These are phyloP conservation scores for Sarocladium oryzae DNA, from an alignment of 2,329 filamentous ascomycete species.

Conservation along the genomic window DNA sequence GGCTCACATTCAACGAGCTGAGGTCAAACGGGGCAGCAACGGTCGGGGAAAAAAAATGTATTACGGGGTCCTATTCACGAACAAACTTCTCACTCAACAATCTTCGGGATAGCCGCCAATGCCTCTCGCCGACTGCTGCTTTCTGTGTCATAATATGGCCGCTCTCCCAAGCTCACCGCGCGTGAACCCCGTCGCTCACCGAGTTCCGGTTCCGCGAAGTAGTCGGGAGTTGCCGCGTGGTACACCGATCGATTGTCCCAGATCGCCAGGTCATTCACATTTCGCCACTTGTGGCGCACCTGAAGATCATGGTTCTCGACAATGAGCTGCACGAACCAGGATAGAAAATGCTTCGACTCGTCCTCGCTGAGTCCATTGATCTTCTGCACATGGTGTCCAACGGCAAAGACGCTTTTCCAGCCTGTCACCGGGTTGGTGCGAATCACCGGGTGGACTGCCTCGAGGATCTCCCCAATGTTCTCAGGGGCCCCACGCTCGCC, in stretches of 20 bases:
- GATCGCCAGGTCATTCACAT: slow-evolving; percentile 44
- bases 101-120: not conserved
- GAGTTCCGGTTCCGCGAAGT: slow-evolving; percentile 27
- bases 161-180: slow-evolving; percentile 47
- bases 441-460: slow-evolving; percentile 47
- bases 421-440: slow-evolving; percentile 53
- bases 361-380: slow-evolving; percentile 44
- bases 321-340: slow-evolving; percentile 45
- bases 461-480: slow-evolving; percentile 41
- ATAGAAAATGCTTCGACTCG: slow-evolving; percentile 41
- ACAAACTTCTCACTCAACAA: not conserved
- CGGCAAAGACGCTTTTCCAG: slow-evolving; percentile 49
- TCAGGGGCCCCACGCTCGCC: slow-evolving; percentile 40
- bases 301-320: slow-evolving; percentile 51
- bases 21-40: too few relatives aligned
- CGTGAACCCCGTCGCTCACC: slow-evolving; percentile 43
- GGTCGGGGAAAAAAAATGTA: too few relatives aligned
- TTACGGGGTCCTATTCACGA: too few relatives aligned
- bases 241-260: slow-evolving; percentile 54
- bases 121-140: slow-evolving; percentile 20
- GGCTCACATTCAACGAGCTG: too few relatives aligned
- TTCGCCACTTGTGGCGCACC: slow-evolving; percentile 38
- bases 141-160: slow-evolving; percentile 44
- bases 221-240: slow-evolving; percentile 48
- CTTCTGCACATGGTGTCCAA: slow-evolving; percentile 42